Percentiles rank a stretch among this genome's conserved stretches.
Conservation (phyloP, 1,139 yeast species). For the Tardiomyces blankii region DNA sequence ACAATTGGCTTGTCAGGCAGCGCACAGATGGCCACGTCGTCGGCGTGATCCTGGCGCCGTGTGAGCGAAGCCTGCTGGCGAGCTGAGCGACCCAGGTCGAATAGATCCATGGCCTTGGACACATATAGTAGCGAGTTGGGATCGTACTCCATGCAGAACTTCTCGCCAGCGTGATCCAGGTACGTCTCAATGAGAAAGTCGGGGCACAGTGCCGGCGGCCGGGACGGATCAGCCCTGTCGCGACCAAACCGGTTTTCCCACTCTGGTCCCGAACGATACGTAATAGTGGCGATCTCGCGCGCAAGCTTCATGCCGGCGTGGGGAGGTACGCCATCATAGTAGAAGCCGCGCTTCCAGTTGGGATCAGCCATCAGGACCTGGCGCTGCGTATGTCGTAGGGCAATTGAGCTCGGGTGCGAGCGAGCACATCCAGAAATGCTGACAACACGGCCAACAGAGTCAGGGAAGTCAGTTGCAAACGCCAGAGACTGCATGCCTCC, state of each 20-base stretch:
- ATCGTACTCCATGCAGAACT: constrained; percentile 83
- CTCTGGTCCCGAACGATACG: constrained; percentile 92
- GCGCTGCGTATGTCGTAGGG: constrained; percentile 85
- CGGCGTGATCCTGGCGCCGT: neutral
- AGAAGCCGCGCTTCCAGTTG: constrained; percentile 87
- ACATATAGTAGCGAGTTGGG: constrained; percentile 81
- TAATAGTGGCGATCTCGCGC: constrained; percentile 86
- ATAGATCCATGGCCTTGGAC: constrained; percentile 90
- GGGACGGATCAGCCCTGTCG: constrained; percentile 70
- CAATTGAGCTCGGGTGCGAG: constrained; percentile 89
- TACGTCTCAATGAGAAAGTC: constrained; percentile 88
- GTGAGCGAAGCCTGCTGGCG: constrained; percentile 30
- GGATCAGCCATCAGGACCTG: constrained; percentile 93
- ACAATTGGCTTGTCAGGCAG: constrained; percentile 47
- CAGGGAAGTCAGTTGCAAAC: constrained; percentile 74
- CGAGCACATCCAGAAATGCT: constrained; percentile 87
- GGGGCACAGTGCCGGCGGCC: constrained; percentile 81
- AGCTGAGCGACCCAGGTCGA: constrained; percentile 57
- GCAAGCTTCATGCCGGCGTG: constrained; percentile 94
- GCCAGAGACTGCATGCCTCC: constrained; percentile 97
- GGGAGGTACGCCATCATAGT: constrained; percentile 72
- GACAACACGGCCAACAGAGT: constrained; percentile 58
- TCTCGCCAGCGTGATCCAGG: constrained; percentile 89
- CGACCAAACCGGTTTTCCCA: constrained; percentile 93
- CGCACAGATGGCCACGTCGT: constrained; percentile 23